A percentile compares a stretch with the other conserved stretches of the same genome.
Conservation (phyloP, 2,329 filamentous ascomycete species). For the Calonectria pseudoturangicola region DNA sequence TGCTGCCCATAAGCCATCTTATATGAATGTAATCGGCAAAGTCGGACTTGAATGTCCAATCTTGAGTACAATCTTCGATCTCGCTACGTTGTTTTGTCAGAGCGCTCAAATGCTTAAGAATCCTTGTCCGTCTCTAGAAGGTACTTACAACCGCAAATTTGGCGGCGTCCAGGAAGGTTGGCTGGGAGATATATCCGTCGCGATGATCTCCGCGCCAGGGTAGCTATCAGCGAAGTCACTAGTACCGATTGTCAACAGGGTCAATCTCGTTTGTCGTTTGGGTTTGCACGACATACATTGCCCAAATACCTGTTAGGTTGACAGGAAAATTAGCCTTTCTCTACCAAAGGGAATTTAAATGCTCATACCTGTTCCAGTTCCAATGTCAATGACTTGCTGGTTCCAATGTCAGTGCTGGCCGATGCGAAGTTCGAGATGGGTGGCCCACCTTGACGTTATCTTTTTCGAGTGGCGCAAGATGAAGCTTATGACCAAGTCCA, state of each 20-base stretch:
- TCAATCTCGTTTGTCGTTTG: too few relatives aligned
- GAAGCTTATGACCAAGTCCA: conserved; percentile 48
- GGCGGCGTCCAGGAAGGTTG: conserved; percentile 70
- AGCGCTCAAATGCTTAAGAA: accelerated
- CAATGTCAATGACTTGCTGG: conserved; percentile 65
- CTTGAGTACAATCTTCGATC: conserved; percentile 56
- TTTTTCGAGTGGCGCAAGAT: conserved; percentile 48
- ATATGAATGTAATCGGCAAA: conserved; percentile 77
- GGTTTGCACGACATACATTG: conserved; percentile 60
- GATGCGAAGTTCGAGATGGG: neutral
- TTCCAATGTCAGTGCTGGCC: conserved; percentile 36
- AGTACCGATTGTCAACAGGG: too few relatives aligned
- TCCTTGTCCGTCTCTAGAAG: accelerated
- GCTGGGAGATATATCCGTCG: conserved; percentile 74
- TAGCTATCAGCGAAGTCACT: conserved; percentile 70
- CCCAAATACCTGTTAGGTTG: conserved; percentile 63
- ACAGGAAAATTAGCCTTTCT: neutral
- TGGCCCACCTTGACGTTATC: conserved; percentile 49
- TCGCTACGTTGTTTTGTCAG: conserved; percentile 27
- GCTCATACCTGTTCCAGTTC: conserved; percentile 72
- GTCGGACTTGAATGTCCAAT: conserved; percentile 55
- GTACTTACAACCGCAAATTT: conserved; percentile 64
- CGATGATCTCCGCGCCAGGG: conserved; percentile 66
- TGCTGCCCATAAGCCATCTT: conserved; percentile 72
- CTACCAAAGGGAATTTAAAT: neutral